Percentiles rank a stretch among this genome's conserved stretches.
Conservation (phyloP, 2,329 filamentous ascomycete genomes). For the Talaromyces sp. region DNA sequence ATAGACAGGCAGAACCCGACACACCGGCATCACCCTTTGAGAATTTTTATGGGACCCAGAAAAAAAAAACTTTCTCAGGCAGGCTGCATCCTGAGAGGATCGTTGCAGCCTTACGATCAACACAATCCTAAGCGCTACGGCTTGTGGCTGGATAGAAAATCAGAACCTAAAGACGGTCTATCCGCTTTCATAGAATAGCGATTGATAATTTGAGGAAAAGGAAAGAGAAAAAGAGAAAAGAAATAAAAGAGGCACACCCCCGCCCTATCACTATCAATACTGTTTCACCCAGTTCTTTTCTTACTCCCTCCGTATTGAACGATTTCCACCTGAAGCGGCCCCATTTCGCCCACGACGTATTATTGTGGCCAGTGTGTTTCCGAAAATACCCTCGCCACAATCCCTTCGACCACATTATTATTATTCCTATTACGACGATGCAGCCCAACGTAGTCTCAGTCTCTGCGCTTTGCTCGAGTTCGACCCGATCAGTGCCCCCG, state of each 20-base stretch:
- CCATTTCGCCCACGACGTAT: background rate
- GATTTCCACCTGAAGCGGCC: background rate
- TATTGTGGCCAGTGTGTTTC: background rate
- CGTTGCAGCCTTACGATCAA: background rate
- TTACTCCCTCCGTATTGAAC: background rate
- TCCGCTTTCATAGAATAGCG: background rate
- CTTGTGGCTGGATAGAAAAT: background rate
- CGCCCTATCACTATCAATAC: background rate
- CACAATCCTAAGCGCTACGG: background rate
- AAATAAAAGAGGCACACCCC: background rate
- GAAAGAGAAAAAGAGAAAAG: background rate
- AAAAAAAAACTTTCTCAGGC: background rate
- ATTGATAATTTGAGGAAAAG: background rate
- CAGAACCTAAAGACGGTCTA: background rate
- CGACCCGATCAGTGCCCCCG: background rate
- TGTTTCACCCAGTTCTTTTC: background rate
- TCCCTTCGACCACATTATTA: background rate
- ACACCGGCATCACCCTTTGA: background rate
- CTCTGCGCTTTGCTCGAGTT: background rate
- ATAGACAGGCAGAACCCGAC: background rate
- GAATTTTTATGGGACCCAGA: background rate
- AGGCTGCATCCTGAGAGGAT: background rate
- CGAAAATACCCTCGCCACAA: constrained; percentile 4
- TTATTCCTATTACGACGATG: background rate
- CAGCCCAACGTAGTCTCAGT: background rate